Percentiles rank a stretch among this genome's conserved stretches.
phyloP scores from a whole-genome alignment of 116 monocot genomes.

The Cymodocea nodosa region DNA sequence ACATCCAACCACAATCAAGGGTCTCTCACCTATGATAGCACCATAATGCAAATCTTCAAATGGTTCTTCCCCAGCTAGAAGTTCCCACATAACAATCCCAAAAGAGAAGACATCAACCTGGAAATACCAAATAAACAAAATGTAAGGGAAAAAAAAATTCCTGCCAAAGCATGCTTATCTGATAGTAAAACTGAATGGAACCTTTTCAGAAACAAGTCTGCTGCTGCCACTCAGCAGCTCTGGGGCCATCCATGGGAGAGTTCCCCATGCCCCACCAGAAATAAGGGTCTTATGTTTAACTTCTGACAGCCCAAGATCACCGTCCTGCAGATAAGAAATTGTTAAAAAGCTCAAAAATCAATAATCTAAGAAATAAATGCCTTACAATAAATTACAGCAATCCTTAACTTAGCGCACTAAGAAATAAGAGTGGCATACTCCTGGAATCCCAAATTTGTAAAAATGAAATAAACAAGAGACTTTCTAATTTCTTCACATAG shows the following conservation, averaged over 20 bases:
- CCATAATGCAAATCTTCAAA: conserved; percentile 81
- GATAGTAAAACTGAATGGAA: background rate
- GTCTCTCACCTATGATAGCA: conserved; percentile 78
- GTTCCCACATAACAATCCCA: conserved; percentile 94
- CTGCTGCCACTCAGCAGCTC: conserved; percentile 71
- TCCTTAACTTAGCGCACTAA: too few relatives aligned
- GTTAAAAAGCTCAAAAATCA: background rate
- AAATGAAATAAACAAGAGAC: too few relatives aligned
- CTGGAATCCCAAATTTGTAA: too few relatives aligned
- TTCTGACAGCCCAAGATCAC: conserved; percentile 75
- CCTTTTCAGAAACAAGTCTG: conserved; percentile 80
- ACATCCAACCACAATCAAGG: background rate
- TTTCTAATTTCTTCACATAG: too few relatives aligned
- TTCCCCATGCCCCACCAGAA: conserved; percentile 78
- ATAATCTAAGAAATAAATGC: too few relatives aligned
- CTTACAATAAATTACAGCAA: too few relatives aligned
- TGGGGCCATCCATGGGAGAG: conserved; percentile 93
- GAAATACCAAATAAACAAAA: background rate
- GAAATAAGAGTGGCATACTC: too few relatives aligned
- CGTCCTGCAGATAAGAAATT: conserved; percentile 27
- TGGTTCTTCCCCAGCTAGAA: conserved; percentile 82
- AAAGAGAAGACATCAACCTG: conserved; percentile 81
- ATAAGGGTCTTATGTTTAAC: conserved; percentile 82
- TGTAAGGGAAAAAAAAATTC: background rate
- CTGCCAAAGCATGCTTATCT: too few relatives aligned